Conservation (phyloP, 208 protist genomes). For the Herpetomonas muscarum region DNA sequence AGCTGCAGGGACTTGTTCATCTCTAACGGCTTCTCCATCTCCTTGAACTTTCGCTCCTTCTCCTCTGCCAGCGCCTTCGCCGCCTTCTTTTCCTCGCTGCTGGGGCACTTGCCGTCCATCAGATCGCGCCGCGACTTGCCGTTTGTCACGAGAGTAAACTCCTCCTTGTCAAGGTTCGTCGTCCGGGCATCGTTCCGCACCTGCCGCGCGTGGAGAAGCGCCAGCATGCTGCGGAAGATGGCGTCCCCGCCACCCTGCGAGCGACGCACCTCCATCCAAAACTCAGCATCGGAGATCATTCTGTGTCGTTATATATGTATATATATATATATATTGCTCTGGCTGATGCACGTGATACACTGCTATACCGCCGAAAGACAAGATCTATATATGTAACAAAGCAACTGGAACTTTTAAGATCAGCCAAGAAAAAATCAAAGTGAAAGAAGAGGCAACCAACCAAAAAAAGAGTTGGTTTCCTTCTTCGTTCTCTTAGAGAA, state of each 20-base stretch:
- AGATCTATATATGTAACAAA: too few species aligned
- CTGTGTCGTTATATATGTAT: background rate
- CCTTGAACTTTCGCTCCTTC: constrained; percentile 28
- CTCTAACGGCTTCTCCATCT: constrained; percentile 27
- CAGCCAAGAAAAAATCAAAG: too few species aligned
- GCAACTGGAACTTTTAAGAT: too few species aligned
- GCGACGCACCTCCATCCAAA: constrained; percentile 75
- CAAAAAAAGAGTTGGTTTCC: too few species aligned
- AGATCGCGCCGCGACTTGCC: constrained; percentile 30
- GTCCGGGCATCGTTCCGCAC: constrained; percentile 37
- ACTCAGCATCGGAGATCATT: constrained; percentile 87
- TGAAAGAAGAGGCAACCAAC: too few species aligned
- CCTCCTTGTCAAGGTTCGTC: constrained; percentile 30
- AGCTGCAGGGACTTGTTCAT: constrained; percentile 32
- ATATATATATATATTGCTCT: constrained; percentile 7
- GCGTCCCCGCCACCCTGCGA: constrained; percentile 44
- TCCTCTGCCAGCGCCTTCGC: constrained; percentile 14
- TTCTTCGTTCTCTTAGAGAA: too few species aligned
- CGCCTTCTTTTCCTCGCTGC: constrained; percentile 26
- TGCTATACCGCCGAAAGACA: too few species aligned
- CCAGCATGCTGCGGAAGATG: constrained; percentile 67
- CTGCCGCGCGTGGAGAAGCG: constrained; percentile 63
- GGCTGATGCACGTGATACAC: too few species aligned
- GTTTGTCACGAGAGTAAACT: constrained; percentile 21
- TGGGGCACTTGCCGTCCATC: constrained; percentile 23